phyloP scores from a whole-genome alignment of 305 asterid species.

The Solanum hybrid region DNA sequence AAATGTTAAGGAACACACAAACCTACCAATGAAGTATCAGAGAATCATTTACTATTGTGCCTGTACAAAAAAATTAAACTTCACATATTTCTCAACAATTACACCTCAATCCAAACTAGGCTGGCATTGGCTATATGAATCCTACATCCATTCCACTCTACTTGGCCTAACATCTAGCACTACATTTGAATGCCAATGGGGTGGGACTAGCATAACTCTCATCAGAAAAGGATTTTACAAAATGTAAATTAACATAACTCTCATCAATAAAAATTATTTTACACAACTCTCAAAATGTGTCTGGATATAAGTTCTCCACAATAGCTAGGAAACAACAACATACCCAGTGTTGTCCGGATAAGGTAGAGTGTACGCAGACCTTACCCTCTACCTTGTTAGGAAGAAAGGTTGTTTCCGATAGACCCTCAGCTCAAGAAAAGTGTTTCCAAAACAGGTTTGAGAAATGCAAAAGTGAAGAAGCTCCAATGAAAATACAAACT shows the following conservation, averaged over 20 bases:
- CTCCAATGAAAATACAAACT: background rate
- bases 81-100: background rate
- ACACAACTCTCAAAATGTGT: background rate
- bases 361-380: background rate
- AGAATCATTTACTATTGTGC: background rate
- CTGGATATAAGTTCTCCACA: background rate
- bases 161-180: background rate
- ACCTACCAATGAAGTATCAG: background rate
- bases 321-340: background rate
- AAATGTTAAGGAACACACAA: constrained; percentile 35
- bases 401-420: background rate
- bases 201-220: background rate
- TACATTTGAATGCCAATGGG: background rate
- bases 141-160: background rate
- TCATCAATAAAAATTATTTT: background rate
- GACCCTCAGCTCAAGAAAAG: background rate
- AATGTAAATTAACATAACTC: background rate
- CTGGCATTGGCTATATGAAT: background rate
- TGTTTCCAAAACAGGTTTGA: background rate
- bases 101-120: background rate
- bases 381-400: background rate
- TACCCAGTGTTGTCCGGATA: background rate
- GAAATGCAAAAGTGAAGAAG: background rate
- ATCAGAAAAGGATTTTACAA: background rate
- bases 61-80: background rate